Percentiles rank a stretch among this genome's conserved stretches.
Conservation (phyloP, 768 basidiomycete genomes). For the Suillus luteus region DNA sequence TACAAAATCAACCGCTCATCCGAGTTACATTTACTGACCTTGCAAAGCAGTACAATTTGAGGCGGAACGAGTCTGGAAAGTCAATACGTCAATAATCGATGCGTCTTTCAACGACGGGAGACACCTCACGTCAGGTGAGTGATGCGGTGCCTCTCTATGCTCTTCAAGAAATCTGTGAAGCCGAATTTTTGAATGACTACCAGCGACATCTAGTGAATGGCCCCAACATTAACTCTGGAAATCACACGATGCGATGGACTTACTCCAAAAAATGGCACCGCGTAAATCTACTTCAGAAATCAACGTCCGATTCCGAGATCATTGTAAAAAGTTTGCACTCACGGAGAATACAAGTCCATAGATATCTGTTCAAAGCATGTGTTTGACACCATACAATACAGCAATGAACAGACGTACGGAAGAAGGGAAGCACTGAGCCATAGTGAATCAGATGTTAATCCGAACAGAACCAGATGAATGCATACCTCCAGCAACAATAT, state of each 20-base stretch:
- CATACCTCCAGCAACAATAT: conserved; percentile 56
- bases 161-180: conserved; percentile 58
- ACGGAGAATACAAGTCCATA: conserved; percentile 62
- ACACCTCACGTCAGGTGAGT: conserved; percentile 52
- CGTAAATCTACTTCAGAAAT: conserved; percentile 45
- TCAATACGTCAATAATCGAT: conserved; percentile 7
- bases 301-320: conserved; percentile 12
- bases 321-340: conserved; percentile 22
- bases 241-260: conserved; percentile 14
- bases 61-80: conserved; percentile 61
- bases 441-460: background rate
- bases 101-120: background rate
- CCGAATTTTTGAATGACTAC: conserved; percentile 66
- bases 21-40: conserved; percentile 38
- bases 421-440: conserved; percentile 55
- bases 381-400: background rate
- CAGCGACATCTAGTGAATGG: conserved; percentile 45
- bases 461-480: conserved; percentile 18
- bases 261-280: conserved; percentile 53
- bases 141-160: conserved; percentile 59
- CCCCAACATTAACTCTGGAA: conserved; percentile 4
- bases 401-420: conserved; percentile 43
- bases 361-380: conserved; percentile 43
- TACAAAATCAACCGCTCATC: background rate
- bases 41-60: conserved; percentile 66